Base-by-base conservation (phyloP, 108 stramenopile genomes). In the Skeletonema potamos region DNA sequence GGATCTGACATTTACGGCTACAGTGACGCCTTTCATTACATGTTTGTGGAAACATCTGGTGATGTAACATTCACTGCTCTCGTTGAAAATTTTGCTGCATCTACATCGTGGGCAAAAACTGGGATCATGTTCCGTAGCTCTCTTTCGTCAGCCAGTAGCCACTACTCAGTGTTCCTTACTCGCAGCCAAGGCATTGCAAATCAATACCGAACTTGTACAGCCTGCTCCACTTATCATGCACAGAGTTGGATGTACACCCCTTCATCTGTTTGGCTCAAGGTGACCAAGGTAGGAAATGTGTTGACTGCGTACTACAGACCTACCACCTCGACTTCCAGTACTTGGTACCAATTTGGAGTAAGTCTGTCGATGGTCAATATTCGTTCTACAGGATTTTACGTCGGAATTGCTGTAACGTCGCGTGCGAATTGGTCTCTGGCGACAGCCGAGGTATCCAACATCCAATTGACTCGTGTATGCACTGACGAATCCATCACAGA, bases 41-140 rank as follows among this genome's bases (percentile, higher is more conserved):
- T 79, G 78, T 73, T 57, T 32, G 41, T 79, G 11, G 70, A 72
- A 51, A 79, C 72, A 18, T 73, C 78, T n/a, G 78, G 78, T 1
- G 78, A 79, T 64, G 57, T 54, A 11, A 70, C 67, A 8, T 48
- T 79, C 51, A 61, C 72, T 7, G 60, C 66, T 17, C 54, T 72
- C 18, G 22, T 79, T 46, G 56, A 72, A 20, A 62, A 44, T 30
- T 51, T 79, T 20, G 28, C 65, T 8, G 48, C 58, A 4, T 26
- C 29, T 44, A 11, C 13, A 3, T 3, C 39, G 28, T 79, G 70
- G 77, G 64, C 77, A 12, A 79, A 79, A 54, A 66, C 18, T 39
- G 77, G 77, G 48, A 57, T 70, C 58, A 77, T 77, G 76, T 54
- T 70, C 36, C 63, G 76, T 17, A 30, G n/a, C 15, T 59, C 64